Evolutionary conservation across 2,329 filamentous ascomycete species (phyloP).

Genomic region (Lomentospora prolificans): DNA sequence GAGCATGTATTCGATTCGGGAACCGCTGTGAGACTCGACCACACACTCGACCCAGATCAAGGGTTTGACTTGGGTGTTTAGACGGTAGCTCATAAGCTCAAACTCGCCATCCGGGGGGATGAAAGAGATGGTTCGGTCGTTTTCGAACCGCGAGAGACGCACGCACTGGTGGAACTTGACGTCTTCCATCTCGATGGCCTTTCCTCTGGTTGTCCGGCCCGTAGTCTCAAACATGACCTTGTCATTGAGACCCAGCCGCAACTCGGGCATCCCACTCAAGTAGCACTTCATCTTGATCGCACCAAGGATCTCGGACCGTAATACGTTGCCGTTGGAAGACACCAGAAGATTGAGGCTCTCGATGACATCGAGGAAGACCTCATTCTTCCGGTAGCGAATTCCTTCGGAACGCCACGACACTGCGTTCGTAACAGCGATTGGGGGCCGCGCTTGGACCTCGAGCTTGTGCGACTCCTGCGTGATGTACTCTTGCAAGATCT

Average conservation of each 20-base stretch:
- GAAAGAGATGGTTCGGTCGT: conserved; percentile 96
- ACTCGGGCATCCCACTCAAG: conserved; percentile 92
- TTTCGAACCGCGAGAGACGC: conserved; percentile 89
- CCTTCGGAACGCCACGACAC: conserved; percentile 97
- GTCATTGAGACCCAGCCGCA: conserved; percentile 90
- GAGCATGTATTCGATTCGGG: conserved; percentile 96
- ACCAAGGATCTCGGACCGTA: conserved; percentile 91
- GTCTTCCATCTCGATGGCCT: conserved; percentile 99
- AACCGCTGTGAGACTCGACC: conserved; percentile 91
- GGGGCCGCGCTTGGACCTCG: conserved; percentile 88
- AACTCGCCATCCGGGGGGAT: conserved; percentile 98
- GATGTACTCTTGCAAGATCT: conserved; percentile 98
- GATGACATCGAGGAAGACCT: conserved; percentile 95
- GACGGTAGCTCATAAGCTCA: conserved; percentile 96
- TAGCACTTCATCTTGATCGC: conserved; percentile 99
- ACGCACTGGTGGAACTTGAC: conserved; percentile 99
- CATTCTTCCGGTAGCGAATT: conserved; percentile 97
- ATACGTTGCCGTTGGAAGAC: conserved; percentile 85
- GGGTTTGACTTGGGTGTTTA: conserved; percentile 98
- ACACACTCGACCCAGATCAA: conserved; percentile 98
- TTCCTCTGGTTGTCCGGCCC: conserved; percentile 83
- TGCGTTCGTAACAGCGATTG: conserved; percentile 96
- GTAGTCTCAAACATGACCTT: conserved; percentile 99
- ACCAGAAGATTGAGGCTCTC: conserved; percentile 95
- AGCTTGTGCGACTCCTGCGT: conserved; percentile 99